These are phyloP conservation scores for Xylariaceae sp. DNA, from an alignment of 2,329 filamentous ascomycete species.

Conservation along the genomic window DNA sequence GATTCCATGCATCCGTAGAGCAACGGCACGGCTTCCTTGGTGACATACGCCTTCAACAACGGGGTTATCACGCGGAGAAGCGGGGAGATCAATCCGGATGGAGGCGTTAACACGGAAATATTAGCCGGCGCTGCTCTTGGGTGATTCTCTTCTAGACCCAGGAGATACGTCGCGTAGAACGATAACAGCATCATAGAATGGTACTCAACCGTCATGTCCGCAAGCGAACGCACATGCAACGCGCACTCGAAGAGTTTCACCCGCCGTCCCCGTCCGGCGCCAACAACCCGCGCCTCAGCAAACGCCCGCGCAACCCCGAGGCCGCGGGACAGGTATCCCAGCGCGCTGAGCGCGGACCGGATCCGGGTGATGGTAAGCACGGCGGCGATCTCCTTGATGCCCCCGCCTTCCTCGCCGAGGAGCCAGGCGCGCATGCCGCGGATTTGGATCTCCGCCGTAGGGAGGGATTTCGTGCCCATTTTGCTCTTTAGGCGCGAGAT, in stretches of 20 bases:
- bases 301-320: constrained; percentile 47
- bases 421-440: constrained; percentile 49
- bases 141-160: constrained; percentile 23
- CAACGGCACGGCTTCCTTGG: constrained; percentile 16
- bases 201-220: constrained; percentile 43
- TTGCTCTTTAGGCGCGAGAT: constrained; percentile 60
- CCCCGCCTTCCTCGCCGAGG: constrained; percentile 53
- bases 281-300: constrained; percentile 43
- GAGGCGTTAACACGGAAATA: constrained; percentile 11
- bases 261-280: constrained; percentile 30
- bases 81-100: constrained; percentile 6
- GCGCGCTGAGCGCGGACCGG: constrained; percentile 41
- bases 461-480: constrained; percentile 57
- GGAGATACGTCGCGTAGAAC: constrained; percentile 38
- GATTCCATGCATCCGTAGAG: constrained; percentile 26
- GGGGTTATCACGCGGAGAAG: constrained; percentile 57
- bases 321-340: constrained; percentile 43
- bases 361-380: constrained; percentile 56
- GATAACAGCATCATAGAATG: constrained; percentile 32
- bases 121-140: background rate
- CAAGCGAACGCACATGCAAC: constrained; percentile 45
- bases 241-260: constrained; percentile 40
- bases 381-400: constrained; percentile 55
- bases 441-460: constrained; percentile 59
- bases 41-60: constrained; percentile 49